Base-by-base conservation (phyloP, 1,284 basidiomycete species). In the Ustilago xerochloae region DNA sequence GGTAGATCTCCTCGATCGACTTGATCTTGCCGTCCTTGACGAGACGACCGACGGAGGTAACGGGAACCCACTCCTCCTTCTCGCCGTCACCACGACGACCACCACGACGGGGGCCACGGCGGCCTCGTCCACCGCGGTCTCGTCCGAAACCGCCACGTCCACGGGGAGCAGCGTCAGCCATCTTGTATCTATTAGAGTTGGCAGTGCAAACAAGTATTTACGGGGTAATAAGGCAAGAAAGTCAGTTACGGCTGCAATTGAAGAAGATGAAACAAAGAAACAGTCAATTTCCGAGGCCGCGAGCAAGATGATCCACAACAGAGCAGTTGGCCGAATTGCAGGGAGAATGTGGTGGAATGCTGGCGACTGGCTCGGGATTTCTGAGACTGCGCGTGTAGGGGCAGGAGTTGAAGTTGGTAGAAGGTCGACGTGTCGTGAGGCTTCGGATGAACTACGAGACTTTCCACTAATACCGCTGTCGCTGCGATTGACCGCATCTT, bases 11-110 rank as follows among this genome's bases (percentile, higher is more conserved):
- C 87, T 99, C 97, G 90, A 99, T 97, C 52, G 94, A 97, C 88
- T 97, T 97, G 89, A 99, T 97, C 89, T 99, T 99, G 85, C 95
- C 95, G 84, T 98, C 97, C 88, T 97, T 98, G 61, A 98, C 96
- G 83, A 99, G 91, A 87, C 96, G 95, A 75, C 96, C 96, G 81
- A 99, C 93, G 87, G 98, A 98, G 86, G 96, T 99, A 87, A 99
- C 97, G 84, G 96, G 96, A 77, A 92, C 91, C 98, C 88, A 84
- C 75, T 83, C 81, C 67, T 98, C 95, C 89, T 98, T 97, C 88
- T 98, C 96, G 86, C 97, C 95, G 84, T 98, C 96, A 36, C n/a
- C n/a, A n/a, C 95, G 96, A 88, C 94, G 93, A 77, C 92, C 93
- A 75, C 96, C 95, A 84, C 96, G 92, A 85, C 96, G 92, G 80